Conservation (phyloP, 352 stramenopile genomes). For the Pythium grandisporangium region DNA sequence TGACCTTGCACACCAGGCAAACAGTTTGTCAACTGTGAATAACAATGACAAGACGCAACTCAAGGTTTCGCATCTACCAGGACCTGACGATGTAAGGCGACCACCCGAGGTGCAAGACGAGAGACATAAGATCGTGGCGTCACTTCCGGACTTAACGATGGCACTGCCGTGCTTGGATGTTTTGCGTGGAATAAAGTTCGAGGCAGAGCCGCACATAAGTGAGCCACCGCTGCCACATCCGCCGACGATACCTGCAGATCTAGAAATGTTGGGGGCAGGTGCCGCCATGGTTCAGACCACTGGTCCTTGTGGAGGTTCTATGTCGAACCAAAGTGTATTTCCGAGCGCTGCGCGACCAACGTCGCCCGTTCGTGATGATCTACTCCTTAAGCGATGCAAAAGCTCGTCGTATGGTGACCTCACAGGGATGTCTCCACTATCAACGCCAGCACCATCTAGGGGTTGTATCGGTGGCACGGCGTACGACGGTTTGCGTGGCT, state of each 20-base stretch:
- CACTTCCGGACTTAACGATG: constrained; percentile 22
- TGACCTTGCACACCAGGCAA: too few species aligned
- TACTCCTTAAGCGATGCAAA: constrained; percentile 1
- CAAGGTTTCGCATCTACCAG: too few species aligned
- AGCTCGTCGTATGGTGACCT: constrained; percentile 8
- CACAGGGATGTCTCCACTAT: constrained; percentile 1
- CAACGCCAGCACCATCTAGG: constrained; percentile 5
- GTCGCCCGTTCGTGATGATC: too few species aligned
- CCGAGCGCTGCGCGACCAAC: too few species aligned
- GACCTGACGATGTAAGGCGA: constrained; percentile 16
- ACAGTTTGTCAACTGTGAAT: too few species aligned
- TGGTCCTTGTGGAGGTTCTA: too few species aligned
- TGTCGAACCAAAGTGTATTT: too few species aligned
- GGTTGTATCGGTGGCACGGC: not conserved
- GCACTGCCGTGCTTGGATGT: constrained; percentile 3
- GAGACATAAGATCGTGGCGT: constrained; percentile 32
- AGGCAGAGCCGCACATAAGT: constrained; percentile 37
- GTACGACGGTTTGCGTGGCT: constrained; percentile 4
- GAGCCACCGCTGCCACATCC: constrained; percentile 42
- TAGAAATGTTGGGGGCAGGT: too few species aligned
- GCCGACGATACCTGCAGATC: constrained; percentile 25
- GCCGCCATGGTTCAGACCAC: too few species aligned
- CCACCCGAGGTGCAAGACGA: constrained; percentile 33
- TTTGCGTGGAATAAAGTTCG: constrained; percentile 32
- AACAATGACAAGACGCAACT: too few species aligned